phyloP scores from a whole-genome alignment of 768 basidiomycete species.

The Russula olivacea region DNA sequence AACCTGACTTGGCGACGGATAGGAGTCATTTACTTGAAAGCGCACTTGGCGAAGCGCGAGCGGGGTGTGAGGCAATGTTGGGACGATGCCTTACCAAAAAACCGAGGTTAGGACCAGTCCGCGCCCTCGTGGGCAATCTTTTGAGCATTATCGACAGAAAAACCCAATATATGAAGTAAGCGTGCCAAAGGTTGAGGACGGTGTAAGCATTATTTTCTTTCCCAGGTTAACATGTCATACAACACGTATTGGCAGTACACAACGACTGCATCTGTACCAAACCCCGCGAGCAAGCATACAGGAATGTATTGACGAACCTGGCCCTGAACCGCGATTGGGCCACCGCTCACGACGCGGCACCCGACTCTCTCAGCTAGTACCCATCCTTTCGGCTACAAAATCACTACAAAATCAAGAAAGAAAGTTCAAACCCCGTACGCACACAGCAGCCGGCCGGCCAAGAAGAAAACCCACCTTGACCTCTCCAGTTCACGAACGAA shows the following conservation, averaged over 20 bases:
- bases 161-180: neutral
- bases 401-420: neutral
- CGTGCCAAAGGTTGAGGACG: neutral
- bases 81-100: neutral
- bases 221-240: neutral
- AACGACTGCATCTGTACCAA: neutral
- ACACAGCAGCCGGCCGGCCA: neutral
- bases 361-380: neutral
- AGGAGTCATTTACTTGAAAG: too few relatives aligned
- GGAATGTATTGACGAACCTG: neutral
- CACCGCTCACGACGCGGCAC: neutral
- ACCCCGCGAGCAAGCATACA: neutral
- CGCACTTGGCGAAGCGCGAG: too few relatives aligned
- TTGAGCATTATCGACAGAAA: neutral
- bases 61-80: too few relatives aligned
- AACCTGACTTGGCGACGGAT: too few relatives aligned
- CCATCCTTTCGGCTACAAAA: conserved; percentile 14
- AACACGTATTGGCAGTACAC: neutral
- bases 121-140: neutral
- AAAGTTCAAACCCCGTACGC: neutral
- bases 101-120: neutral
- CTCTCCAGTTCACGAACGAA: conserved; percentile 62
- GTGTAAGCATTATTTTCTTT: neutral
- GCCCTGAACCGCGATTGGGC: neutral
- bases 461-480: conserved; percentile 54